Percentiles rank a stretch among this genome's conserved stretches.
Evolutionary conservation across 768 basidiomycete genomes (phyloP).

Genomic region (Dentipellis fragilis): DNA sequence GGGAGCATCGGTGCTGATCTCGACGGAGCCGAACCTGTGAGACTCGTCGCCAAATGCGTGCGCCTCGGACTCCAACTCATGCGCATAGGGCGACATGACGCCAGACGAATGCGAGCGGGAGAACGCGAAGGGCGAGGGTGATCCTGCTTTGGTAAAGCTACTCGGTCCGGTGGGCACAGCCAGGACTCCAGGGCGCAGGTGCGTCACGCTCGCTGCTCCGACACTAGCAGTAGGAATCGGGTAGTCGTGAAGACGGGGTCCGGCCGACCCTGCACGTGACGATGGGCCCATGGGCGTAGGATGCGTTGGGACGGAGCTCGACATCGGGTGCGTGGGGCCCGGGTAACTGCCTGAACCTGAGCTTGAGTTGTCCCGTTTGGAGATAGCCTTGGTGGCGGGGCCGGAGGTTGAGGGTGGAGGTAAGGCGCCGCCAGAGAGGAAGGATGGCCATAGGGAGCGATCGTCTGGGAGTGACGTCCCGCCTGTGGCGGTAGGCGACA

Average conservation of each 20-base stretch:
- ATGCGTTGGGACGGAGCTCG: slow-evolving; percentile 42
- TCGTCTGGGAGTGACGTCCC: slow-evolving; percentile 85
- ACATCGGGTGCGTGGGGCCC: slow-evolving; percentile 21
- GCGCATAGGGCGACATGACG: background rate
- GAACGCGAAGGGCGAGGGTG: background rate
- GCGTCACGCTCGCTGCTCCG: slow-evolving; percentile 33
- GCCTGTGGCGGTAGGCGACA: slow-evolving; percentile 55
- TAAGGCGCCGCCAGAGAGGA: slow-evolving; percentile 60
- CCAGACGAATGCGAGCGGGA: background rate
- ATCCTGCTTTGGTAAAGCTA: background rate
- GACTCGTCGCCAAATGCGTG: slow-evolving; percentile 20
- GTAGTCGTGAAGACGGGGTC: slow-evolving; percentile 62
- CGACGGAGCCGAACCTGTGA: slow-evolving; percentile 17
- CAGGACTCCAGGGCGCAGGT: slow-evolving; percentile 49
- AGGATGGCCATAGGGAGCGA: slow-evolving; percentile 85
- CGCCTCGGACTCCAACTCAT: slow-evolving; percentile 24
- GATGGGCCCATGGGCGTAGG: background rate
- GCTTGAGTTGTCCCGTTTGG: background rate
- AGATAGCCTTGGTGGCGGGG: slow-evolving; percentile 9
- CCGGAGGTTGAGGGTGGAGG: slow-evolving; percentile 33
- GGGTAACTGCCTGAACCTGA: background rate
- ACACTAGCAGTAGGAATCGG: slow-evolving; percentile 30
- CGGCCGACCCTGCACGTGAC: slow-evolving; percentile 12
- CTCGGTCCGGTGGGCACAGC: slow-evolving; percentile 24
- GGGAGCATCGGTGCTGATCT: slow-evolving; percentile 10